phyloP scores from a whole-genome alignment of 208 protist species.

The Leishmania braziliensis region DNA sequence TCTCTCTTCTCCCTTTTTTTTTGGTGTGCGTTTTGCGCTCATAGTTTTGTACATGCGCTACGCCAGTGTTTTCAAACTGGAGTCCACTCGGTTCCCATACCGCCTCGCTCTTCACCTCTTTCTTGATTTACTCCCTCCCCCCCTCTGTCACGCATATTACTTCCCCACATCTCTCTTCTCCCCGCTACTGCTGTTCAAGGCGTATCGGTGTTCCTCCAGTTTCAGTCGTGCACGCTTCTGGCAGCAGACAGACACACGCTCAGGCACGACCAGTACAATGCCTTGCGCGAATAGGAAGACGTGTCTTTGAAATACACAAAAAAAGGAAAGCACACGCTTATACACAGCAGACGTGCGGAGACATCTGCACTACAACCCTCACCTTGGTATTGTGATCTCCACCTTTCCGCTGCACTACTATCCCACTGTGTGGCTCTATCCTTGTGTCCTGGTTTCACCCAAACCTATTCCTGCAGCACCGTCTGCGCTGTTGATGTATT shows the following conservation, averaged over 20 bases:
- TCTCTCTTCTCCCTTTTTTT: not conserved
- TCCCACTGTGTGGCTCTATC: not conserved
- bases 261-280: not conserved
- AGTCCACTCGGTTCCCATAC: not conserved
- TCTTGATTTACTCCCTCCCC: not conserved
- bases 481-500: not conserved
- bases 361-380: not conserved
- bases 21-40: not conserved
- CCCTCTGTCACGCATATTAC: not conserved
- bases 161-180: not conserved
- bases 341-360: not conserved
- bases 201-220: not conserved
- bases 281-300: not conserved
- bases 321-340: not conserved
- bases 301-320: not conserved
- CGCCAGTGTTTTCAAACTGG: not conserved
- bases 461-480: not conserved
- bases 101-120: not conserved
- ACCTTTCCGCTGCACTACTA: not conserved
- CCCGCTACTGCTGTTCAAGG: not conserved
- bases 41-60: not conserved
- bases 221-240: not conserved
- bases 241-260: not conserved
- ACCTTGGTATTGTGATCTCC: not conserved
- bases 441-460: not conserved